Conservation (phyloP, 2,329 filamentous ascomycete genomes). For the Colletotrichum salicis region DNA sequence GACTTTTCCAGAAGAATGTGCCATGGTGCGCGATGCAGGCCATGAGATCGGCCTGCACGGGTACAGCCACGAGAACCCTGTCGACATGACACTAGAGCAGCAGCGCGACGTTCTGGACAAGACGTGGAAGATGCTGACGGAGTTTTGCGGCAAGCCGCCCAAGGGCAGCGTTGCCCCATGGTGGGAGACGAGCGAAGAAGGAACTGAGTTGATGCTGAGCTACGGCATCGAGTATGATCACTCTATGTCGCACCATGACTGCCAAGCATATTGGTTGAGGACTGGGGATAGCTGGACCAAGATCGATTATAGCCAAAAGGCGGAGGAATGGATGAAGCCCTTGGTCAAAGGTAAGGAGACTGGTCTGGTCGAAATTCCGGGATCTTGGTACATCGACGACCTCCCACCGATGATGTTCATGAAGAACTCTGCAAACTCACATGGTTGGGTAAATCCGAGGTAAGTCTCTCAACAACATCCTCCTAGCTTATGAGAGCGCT, state of each 20-base stretch:
- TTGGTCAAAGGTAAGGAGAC: conserved; percentile 68
- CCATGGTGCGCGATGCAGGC: conserved; percentile 55
- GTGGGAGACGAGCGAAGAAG: conserved; percentile 78
- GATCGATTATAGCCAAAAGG: conserved; percentile 72
- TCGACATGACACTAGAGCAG: conserved; percentile 78
- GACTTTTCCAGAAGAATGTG: conserved; percentile 58
- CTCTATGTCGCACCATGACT: conserved; percentile 73
- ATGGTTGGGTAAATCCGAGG: conserved; percentile 66
- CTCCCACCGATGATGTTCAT: conserved; percentile 79
- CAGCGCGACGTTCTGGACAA: conserved; percentile 81
- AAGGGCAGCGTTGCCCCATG: conserved; percentile 77
- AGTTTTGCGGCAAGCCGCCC: conserved; percentile 75
- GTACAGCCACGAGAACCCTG: conserved; percentile 79
- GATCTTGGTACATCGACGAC: conserved; percentile 72
- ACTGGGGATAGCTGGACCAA: conserved; percentile 74
- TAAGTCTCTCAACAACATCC: background rate
- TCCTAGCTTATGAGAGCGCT: rapidly evolving
- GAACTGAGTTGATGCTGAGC: conserved; percentile 70
- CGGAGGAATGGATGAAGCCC: conserved; percentile 75
- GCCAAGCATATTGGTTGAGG: conserved; percentile 70
- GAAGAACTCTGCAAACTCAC: conserved; percentile 71
- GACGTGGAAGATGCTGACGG: conserved; percentile 75
- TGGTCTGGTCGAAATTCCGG: conserved; percentile 73
- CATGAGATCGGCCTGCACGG: conserved; percentile 70
- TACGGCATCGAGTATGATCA: conserved; percentile 79